phyloP scores from a whole-genome alignment of 2,329 filamentous ascomycete genomes.

The Pestalotiopsis sp. region DNA sequence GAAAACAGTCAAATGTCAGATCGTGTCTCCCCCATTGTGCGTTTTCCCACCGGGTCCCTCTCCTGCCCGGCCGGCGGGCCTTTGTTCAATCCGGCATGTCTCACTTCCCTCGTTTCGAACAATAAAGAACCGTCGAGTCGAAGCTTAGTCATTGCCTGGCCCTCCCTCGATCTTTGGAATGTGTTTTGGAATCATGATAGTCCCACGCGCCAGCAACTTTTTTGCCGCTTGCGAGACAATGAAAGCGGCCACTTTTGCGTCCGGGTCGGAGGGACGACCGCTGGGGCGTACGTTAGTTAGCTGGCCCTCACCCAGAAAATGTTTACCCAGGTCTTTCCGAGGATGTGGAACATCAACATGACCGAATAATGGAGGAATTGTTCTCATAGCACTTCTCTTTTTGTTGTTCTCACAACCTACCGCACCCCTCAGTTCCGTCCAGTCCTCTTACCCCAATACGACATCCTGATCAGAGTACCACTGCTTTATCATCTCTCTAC shows the following conservation, averaged over 20 bases:
- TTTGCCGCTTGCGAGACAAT: slow-evolving; percentile 16
- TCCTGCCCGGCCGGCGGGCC: not conserved
- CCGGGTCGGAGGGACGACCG: not conserved
- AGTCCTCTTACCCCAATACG: not conserved
- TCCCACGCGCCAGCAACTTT: not conserved
- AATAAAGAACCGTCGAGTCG: not conserved
- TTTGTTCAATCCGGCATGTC: not conserved
- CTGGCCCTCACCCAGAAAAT: too few relatives aligned
- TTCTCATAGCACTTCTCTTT: not conserved
- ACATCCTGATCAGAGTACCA: too few relatives aligned
- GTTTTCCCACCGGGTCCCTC: not conserved
- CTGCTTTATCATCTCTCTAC: not conserved
- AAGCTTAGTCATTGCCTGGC: not conserved
- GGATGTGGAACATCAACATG: not conserved
- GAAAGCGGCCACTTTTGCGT: slow-evolving; percentile 2
- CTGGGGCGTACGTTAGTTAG: not conserved
- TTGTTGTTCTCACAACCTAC: not conserved
- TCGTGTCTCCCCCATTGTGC: not conserved
- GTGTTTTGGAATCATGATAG: not conserved
- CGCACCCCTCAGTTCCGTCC: not conserved
- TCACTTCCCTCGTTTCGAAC: not conserved
- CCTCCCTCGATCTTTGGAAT: not conserved
- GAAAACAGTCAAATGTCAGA: not conserved
- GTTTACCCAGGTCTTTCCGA: too few relatives aligned
- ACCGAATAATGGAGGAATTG: not conserved